Evolutionary conservation across 768 basidiomycete species (phyloP).

Genomic region (Tylopilus sp.): DNA sequence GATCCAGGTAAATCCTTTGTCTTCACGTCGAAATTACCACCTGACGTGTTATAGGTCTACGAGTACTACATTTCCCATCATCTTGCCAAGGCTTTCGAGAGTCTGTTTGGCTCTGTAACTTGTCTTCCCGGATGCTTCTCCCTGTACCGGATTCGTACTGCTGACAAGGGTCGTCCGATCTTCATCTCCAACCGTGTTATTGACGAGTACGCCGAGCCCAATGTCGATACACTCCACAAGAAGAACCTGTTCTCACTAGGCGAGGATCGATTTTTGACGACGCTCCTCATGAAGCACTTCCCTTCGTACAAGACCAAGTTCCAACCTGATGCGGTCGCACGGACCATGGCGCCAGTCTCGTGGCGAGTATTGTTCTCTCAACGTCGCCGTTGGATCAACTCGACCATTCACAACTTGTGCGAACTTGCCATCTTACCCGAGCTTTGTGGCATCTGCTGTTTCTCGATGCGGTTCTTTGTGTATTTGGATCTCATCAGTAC

Average conservation of each 20-base stretch:
- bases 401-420: constrained; percentile 65
- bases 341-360: constrained; percentile 61
- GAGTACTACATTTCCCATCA: constrained; percentile 70
- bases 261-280: constrained; percentile 71
- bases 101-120: constrained; percentile 65
- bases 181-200: constrained; percentile 72
- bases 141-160: constrained; percentile 66
- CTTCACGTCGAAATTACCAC: background rate
- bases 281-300: constrained; percentile 68
- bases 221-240: constrained; percentile 68
- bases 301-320: constrained; percentile 69
- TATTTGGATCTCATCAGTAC: constrained; percentile 66
- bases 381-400: constrained; percentile 73
- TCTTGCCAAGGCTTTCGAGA: constrained; percentile 66
- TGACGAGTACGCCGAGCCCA: constrained; percentile 63
- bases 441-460: constrained; percentile 66
- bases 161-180: constrained; percentile 69
- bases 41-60: constrained; percentile 44
- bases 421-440: constrained; percentile 62
- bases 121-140: constrained; percentile 74
- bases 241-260: constrained; percentile 68
- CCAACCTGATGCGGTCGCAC: constrained; percentile 58
- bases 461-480: constrained; percentile 73
- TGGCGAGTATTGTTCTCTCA: constrained; percentile 62
- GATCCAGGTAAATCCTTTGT: constrained; percentile 49